These are phyloP conservation scores for Nannochloropsis salina DNA, from an alignment of 108 stramenopile species.

Conservation along the genomic window DNA sequence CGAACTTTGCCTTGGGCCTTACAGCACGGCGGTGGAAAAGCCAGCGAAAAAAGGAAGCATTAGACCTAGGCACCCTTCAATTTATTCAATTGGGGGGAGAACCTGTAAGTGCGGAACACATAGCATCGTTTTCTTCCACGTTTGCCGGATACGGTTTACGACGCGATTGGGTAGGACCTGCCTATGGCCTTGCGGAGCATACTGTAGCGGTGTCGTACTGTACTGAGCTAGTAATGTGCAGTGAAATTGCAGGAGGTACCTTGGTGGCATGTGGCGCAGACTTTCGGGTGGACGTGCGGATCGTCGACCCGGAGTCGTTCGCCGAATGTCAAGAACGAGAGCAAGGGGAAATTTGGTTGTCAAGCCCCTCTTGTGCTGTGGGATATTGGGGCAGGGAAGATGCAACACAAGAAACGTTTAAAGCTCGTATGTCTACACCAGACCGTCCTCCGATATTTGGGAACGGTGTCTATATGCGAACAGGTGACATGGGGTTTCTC, in stretches of 20 bases:
- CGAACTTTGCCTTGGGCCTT: constrained; percentile 33
- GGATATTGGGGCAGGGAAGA: constrained; percentile 21
- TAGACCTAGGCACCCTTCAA: constrained; percentile 67
- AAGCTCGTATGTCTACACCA: not conserved
- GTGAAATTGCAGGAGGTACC: not conserved
- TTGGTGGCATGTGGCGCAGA: not conserved
- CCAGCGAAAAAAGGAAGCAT: constrained; percentile 19
- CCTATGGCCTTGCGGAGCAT: constrained; percentile 96
- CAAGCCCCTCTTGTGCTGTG: not conserved
- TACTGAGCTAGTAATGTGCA: not conserved
- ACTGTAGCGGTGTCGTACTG: constrained; percentile 77
- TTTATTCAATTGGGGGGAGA: constrained; percentile 96
- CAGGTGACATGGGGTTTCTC: constrained; percentile 95
- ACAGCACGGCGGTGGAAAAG: constrained; percentile 29
- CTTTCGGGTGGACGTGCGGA: constrained; percentile 14
- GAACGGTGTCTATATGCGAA: constrained; percentile 70
- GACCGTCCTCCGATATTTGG: constrained; percentile 60
- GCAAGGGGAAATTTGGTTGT: constrained; percentile 23
- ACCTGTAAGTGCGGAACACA: constrained; percentile 70
- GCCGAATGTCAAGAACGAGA: constrained; percentile 6
- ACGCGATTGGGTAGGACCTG: constrained; percentile 67
- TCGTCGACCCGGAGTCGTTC: not conserved
- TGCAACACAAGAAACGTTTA: not conserved
- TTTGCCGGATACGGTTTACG: constrained; percentile 71
- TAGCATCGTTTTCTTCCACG: constrained; percentile 65